Evolutionary conservation across 805 yeast species (phyloP).

Genomic region (Pichia eremophila): DNA sequence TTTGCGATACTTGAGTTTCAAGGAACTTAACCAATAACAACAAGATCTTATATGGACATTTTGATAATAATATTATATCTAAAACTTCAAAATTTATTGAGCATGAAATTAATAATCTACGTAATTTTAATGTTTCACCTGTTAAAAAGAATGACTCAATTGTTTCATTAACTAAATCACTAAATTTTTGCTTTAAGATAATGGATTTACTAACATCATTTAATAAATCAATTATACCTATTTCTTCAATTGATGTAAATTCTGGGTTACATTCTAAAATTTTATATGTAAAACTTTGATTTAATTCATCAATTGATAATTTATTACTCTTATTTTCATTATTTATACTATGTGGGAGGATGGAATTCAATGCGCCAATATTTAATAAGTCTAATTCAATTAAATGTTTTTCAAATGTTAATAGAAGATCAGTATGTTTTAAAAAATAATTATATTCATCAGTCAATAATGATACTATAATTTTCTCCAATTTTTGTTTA

Average conservation of each 20-base stretch:
- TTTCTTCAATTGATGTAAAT: constrained; percentile 40
- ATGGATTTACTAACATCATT: constrained; percentile 36
- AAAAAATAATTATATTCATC: constrained; percentile 13
- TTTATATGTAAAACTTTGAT: constrained; percentile 13
- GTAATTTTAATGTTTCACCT: constrained; percentile 34
- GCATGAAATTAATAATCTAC: constrained; percentile 45
- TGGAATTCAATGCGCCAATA: no score
- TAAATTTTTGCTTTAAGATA: constrained; percentile 31
- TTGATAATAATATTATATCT: constrained; percentile 31
- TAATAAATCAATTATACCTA: constrained; percentile 44
- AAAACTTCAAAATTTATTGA: constrained; percentile 34
- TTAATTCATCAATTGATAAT: constrained; percentile 10
- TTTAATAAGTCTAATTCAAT: constrained; percentile 17
- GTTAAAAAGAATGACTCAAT: constrained; percentile 29
- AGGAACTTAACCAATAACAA: constrained; percentile 40
- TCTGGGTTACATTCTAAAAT: constrained; percentile 36
- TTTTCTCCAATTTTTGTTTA: constrained; percentile 18
- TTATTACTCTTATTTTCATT: no score
- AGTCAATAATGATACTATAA: constrained; percentile 14
- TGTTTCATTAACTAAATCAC: constrained; percentile 28
- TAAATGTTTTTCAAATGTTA: constrained; percentile 14
- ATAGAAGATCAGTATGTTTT: constrained; percentile 10
- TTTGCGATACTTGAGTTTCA: constrained; percentile 31
- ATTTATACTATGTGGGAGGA: no score
- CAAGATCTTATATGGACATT: constrained; percentile 35